A percentile compares a stretch with the other conserved stretches of the same genome.
phyloP scores from a whole-genome alignment of 139 green algal genomes.

The Chlamydomonas sp. region DNA sequence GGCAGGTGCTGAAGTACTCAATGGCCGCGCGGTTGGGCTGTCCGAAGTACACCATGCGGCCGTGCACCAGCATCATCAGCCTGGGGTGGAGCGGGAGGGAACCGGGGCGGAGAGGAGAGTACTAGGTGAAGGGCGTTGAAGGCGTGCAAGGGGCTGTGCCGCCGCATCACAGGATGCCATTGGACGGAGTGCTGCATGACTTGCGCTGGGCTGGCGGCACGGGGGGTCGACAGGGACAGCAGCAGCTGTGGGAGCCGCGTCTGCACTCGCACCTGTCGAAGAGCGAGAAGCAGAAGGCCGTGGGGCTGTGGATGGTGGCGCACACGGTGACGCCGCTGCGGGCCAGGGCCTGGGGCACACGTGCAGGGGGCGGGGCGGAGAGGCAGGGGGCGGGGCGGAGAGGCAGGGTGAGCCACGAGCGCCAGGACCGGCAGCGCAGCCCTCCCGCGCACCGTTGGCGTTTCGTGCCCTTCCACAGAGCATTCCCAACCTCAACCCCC shows the following conservation, averaged over 20 bases:
- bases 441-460: too few relatives aligned
- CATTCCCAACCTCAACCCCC: too few relatives aligned
- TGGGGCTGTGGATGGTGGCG: constrained; percentile 79
- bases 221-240: too few relatives aligned
- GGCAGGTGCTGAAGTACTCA: constrained; percentile 6
- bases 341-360: constrained; percentile 11
- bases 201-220: too few relatives aligned
- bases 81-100: neutral
- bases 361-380: neutral
- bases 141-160: neutral
- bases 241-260: too few relatives aligned
- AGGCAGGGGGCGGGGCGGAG: neutral
- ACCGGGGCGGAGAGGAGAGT: neutral
- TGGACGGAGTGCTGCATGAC: too few relatives aligned
- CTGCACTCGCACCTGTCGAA: constrained; percentile 62
- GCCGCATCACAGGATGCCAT: neutral
- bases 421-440: too few relatives aligned
- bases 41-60: constrained; percentile 65
- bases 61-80: constrained; percentile 55
- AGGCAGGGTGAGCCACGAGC: neutral
- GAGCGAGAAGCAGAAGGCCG: constrained; percentile 71
- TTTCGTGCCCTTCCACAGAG: too few relatives aligned
- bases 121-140: neutral
- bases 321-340: constrained; percentile 64
- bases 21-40: neutral